Percentiles rank a stretch among this genome's conserved stretches.
Evolutionary conservation across 75 land plant genomes (phyloP).

Genomic region (Picea glauca): DNA sequence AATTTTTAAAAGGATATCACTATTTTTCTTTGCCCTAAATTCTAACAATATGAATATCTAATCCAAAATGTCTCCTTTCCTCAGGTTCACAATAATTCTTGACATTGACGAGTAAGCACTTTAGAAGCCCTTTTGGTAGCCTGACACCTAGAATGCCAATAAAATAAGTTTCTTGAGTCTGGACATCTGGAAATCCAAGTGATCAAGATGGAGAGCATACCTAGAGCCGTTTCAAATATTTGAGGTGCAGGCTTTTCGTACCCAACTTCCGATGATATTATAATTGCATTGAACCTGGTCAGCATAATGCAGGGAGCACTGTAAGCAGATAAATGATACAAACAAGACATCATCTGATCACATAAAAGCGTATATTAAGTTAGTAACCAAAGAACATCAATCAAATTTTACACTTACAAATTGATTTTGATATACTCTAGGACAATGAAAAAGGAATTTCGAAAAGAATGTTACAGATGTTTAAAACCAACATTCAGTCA

Average conservation of each 20-base stretch:
- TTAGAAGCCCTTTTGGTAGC: neutral
- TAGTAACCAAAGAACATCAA: neutral
- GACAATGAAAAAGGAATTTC: no score
- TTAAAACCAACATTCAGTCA: no score
- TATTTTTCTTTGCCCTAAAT: no score
- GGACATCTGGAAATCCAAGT: neutral
- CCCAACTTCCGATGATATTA: slow-evolving; percentile 91
- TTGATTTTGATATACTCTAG: neutral
- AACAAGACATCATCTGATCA: neutral
- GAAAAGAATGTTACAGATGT: no score
- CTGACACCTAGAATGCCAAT: neutral
- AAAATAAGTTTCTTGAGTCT: neutral
- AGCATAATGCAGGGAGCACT: neutral
- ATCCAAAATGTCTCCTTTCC: no score
- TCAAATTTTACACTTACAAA: neutral
- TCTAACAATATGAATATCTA: no score
- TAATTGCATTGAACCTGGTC: slow-evolving; percentile 88
- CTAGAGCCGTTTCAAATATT: slow-evolving; percentile 82
- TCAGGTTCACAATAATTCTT: no score
- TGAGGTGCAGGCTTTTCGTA: slow-evolving; percentile 81
- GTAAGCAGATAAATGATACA: neutral
- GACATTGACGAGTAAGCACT: neutral
- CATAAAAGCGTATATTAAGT: neutral
- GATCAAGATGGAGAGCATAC: slow-evolving; percentile 12
- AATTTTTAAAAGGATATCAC: no score